Conservation (phyloP, 345 rosid species). For the Cardiospermum halicacabum region DNA sequence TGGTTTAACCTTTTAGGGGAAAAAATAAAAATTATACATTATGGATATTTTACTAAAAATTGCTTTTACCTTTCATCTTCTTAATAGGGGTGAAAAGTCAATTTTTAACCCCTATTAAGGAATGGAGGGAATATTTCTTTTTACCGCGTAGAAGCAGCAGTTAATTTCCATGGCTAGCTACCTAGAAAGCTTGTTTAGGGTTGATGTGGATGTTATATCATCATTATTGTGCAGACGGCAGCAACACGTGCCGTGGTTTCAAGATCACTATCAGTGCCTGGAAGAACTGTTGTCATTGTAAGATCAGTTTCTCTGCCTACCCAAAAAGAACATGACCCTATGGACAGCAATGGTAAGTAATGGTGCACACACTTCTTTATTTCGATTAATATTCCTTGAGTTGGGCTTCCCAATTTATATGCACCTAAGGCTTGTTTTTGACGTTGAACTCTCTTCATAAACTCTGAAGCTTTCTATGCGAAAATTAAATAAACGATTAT, state of each 20-base stretch:
- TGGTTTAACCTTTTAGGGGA: too few species aligned
- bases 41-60: too few species aligned
- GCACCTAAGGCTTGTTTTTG: too few species aligned
- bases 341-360: constrained; percentile 47
- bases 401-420: too few species aligned
- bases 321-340: constrained; percentile 25
- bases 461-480: too few species aligned
- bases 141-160: not conserved
- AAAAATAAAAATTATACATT: too few species aligned
- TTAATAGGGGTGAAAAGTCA: too few species aligned
- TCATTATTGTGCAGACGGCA: constrained; percentile 51
- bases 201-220: constrained; percentile 8
- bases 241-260: constrained; percentile 44
- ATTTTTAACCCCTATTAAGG: too few species aligned
- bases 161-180: not conserved
- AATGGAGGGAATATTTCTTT: not conserved
- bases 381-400: not conserved
- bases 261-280: constrained; percentile 75
- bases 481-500: too few species aligned
- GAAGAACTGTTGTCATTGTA: constrained; percentile 68
- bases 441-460: too few species aligned
- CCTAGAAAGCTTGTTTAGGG: not conserved
- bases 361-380: not conserved
- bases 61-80: too few species aligned
- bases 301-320: constrained; percentile 65